These are phyloP conservation scores for Phytophthora capsici DNA, from an alignment of 352 stramenopile species.

Conservation along the genomic window DNA sequence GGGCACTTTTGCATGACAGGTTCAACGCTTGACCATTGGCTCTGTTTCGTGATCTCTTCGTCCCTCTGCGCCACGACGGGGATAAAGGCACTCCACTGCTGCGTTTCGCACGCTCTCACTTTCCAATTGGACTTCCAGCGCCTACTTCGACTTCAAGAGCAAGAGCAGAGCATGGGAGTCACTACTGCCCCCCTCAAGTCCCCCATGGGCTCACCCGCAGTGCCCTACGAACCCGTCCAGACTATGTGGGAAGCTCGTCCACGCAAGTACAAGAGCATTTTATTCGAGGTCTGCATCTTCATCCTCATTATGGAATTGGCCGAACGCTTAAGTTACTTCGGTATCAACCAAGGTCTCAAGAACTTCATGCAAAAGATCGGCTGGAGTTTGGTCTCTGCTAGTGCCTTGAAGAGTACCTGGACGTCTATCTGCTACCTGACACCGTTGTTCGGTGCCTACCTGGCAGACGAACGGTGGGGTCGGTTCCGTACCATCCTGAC, in stretches of 20 bases:
- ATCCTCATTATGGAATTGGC: conserved; percentile 36
- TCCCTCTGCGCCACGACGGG: too few species aligned
- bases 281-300: conserved; percentile 66
- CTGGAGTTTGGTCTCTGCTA: conserved; percentile 63
- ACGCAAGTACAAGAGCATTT: conserved; percentile 65
- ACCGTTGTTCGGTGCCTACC: conserved; percentile 65
- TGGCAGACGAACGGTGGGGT: conserved; percentile 67
- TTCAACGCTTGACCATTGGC: too few species aligned
- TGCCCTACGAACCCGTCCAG: conserved; percentile 24
- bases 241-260: conserved; percentile 55
- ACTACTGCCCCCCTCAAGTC: conserved; percentile 32
- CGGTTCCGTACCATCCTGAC: conserved; percentile 67
- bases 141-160: conserved; percentile 6
- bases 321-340: conserved; percentile 71
- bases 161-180: conserved; percentile 17
- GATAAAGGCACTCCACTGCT: too few species aligned
- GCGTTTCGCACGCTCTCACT: conserved; percentile 15
- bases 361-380: conserved; percentile 83
- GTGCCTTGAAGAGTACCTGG: conserved; percentile 56
- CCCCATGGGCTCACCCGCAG: conserved; percentile 25
- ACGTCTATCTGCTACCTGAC: conserved; percentile 67
- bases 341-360: conserved; percentile 87
- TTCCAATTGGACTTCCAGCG: conserved; percentile 23
- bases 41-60: too few species aligned
- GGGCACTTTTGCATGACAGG: too few species aligned